A percentile compares a stretch with the other conserved stretches of the same genome.
phyloP scores from a whole-genome alignment of 2,329 filamentous ascomycete genomes.

The Venturia aucupariae region DNA sequence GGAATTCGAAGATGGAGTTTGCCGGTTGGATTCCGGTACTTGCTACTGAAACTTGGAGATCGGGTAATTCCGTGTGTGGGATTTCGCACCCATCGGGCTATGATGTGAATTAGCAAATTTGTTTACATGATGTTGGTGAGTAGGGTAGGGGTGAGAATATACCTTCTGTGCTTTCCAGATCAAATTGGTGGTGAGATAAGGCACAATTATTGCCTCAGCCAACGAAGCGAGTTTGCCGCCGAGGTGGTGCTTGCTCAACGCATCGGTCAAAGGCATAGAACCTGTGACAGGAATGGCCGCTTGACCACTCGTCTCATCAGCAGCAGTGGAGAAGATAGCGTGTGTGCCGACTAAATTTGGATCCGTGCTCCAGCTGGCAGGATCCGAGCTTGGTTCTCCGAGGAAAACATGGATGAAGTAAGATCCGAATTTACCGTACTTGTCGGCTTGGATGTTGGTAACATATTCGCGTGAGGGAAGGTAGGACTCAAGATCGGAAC shows the following conservation, averaged over 20 bases:
- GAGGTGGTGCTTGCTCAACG: slow-evolving; percentile 28
- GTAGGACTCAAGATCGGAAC: slow-evolving; percentile 26
- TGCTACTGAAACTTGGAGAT: slow-evolving; percentile 32
- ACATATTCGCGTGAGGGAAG: slow-evolving; percentile 45
- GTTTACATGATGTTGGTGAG: not conserved
- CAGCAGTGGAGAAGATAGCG: slow-evolving; percentile 33
- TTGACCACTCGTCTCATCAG: not conserved
- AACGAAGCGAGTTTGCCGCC: slow-evolving; percentile 26
- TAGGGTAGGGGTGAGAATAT: slow-evolving; percentile 2
- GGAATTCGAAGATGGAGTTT: slow-evolving; percentile 26
- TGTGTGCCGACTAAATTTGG: slow-evolving; percentile 53
- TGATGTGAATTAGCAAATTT: slow-evolving; percentile 16
- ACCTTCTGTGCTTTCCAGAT: slow-evolving; percentile 24
- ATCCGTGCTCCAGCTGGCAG: slow-evolving; percentile 42
- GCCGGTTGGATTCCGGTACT: slow-evolving; percentile 31
- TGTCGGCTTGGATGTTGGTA: slow-evolving; percentile 54
- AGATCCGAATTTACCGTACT: slow-evolving; percentile 50
- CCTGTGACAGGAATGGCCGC: slow-evolving; percentile 24
- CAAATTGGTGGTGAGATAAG: slow-evolving; percentile 25
- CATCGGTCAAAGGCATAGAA: slow-evolving; percentile 36
- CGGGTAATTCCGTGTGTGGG: slow-evolving; percentile 24
- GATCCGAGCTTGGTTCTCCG: slow-evolving; percentile 41
- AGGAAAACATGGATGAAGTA: slow-evolving; percentile 60
- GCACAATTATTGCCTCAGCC: slow-evolving; percentile 20
- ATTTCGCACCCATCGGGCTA: slow-evolving; percentile 30